Evolutionary conservation across 441 rosid species (phyloP).

Genomic region (Gossypium davidsonii): DNA sequence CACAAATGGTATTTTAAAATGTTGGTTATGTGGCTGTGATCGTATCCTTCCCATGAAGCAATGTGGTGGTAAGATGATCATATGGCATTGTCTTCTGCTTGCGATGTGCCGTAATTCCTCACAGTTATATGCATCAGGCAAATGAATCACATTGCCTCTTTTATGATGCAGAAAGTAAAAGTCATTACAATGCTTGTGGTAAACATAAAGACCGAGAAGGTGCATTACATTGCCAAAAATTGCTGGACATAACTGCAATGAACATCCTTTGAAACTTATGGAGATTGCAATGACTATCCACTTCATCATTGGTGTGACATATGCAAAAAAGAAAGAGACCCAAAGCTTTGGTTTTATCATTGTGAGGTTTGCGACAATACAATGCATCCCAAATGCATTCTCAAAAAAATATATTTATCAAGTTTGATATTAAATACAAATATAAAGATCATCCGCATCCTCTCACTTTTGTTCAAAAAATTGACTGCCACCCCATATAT

Average conservation of each 20-base stretch:
- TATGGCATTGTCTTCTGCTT: neutral
- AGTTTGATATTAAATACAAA: no score
- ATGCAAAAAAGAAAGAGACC: neutral
- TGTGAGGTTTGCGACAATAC: no score
- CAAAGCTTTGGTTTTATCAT: no score
- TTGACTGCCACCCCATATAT: neutral
- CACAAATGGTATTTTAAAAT: neutral
- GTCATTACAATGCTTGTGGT: conserved; percentile 9
- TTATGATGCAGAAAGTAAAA: neutral
- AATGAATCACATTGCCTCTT: neutral
- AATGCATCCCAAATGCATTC: no score
- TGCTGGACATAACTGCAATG: no score
- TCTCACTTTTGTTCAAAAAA: neutral
- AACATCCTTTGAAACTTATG: no score
- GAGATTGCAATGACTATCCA: neutral
- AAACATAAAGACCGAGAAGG: neutral
- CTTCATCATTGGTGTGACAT: conserved; percentile 17
- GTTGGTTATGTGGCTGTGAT: neutral
- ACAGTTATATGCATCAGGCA: neutral
- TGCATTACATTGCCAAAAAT: no score
- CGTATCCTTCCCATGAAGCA: no score
- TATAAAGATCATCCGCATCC: no score
- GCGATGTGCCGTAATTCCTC: conserved; percentile 6
- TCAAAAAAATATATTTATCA: no score
- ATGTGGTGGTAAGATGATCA: no score